Evolutionary conservation across 2,329 filamentous ascomycete species (phyloP).

Genomic region (Metarhizium guizhouense): DNA sequence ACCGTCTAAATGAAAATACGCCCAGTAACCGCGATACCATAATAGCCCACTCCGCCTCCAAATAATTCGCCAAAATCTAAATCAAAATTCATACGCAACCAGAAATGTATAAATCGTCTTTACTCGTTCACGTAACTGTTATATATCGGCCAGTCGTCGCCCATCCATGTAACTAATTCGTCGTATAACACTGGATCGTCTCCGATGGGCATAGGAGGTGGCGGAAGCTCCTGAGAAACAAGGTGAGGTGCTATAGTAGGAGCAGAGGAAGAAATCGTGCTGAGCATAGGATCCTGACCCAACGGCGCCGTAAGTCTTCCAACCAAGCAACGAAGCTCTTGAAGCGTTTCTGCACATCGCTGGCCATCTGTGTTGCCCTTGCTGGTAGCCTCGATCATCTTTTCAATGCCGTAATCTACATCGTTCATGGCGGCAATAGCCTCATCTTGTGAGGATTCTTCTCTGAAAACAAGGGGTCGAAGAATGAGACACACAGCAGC

Average conservation of each 20-base stretch:
- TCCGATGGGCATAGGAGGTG: constrained; percentile 19
- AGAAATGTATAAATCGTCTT: background rate
- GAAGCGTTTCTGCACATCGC: constrained; percentile 29
- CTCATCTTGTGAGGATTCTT: constrained; percentile 13
- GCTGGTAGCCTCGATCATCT: constrained; percentile 31
- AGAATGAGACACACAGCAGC: constrained; percentile 39
- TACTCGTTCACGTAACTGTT: constrained; percentile 4
- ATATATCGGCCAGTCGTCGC: constrained; percentile 25
- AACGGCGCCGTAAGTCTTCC: constrained; percentile 20
- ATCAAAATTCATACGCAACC: too few relatives aligned
- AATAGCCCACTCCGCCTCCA: too few relatives aligned
- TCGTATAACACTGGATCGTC: constrained; percentile 24
- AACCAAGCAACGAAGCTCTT: constrained; percentile 28
- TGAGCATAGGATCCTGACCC: constrained; percentile 8
- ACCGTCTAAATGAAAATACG: background rate
- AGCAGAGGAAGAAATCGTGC: constrained; percentile 11
- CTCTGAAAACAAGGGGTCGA: constrained; percentile 30
- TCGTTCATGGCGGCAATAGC: constrained; percentile 16
- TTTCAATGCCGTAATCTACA: constrained; percentile 30
- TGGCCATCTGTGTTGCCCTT: constrained; percentile 28
- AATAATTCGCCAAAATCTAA: too few relatives aligned
- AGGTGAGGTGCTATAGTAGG: constrained; percentile 13
- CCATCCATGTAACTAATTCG: constrained; percentile 29
- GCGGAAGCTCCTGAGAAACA: constrained; percentile 11
- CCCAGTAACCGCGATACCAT: too few relatives aligned